A percentile compares a stretch with the other conserved stretches of the same genome.
These are phyloP conservation scores for Mrakia frigida DNA, from an alignment of 768 basidiomycete species.

Conservation along the genomic window DNA sequence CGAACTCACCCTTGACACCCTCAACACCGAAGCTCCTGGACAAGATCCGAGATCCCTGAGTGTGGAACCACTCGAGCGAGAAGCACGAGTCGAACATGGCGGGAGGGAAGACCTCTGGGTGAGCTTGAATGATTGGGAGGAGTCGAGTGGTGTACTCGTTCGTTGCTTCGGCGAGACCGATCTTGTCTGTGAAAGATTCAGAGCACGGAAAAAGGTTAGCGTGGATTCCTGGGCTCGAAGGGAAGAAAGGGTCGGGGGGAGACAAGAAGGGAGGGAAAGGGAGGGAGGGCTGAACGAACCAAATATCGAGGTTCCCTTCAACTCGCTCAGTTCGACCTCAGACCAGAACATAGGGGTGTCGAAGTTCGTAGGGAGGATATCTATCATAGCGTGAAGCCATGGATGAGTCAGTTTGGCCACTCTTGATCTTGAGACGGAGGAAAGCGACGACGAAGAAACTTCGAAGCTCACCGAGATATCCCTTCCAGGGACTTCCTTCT, in stretches of 20 bases:
- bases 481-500: slow-evolving; percentile 59
- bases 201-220: neutral
- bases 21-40: slow-evolving; percentile 87
- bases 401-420: neutral
- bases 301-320: slow-evolving; percentile 80
- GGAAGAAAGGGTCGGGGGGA: neutral
- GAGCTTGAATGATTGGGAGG: slow-evolving; percentile 61
- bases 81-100: slow-evolving; percentile 51
- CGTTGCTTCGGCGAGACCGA: slow-evolving; percentile 79
- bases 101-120: slow-evolving; percentile 52
- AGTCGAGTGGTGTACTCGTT: slow-evolving; percentile 63
- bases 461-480: slow-evolving; percentile 61
- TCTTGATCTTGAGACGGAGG: neutral
- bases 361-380: slow-evolving; percentile 59
- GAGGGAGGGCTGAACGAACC: slow-evolving; percentile 48
- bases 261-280: neutral
- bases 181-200: slow-evolving; percentile 56
- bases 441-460: neutral
- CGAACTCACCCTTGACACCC: slow-evolving; percentile 43
- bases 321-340: slow-evolving; percentile 62
- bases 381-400: neutral
- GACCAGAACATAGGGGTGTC: slow-evolving; percentile 95
- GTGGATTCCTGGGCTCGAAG: too few species aligned
- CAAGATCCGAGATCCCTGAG: slow-evolving; percentile 84
- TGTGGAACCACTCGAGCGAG: slow-evolving; percentile 69